phyloP scores from a whole-genome alignment of 2,329 filamentous ascomycete species.

The Sporothrix pallida region DNA sequence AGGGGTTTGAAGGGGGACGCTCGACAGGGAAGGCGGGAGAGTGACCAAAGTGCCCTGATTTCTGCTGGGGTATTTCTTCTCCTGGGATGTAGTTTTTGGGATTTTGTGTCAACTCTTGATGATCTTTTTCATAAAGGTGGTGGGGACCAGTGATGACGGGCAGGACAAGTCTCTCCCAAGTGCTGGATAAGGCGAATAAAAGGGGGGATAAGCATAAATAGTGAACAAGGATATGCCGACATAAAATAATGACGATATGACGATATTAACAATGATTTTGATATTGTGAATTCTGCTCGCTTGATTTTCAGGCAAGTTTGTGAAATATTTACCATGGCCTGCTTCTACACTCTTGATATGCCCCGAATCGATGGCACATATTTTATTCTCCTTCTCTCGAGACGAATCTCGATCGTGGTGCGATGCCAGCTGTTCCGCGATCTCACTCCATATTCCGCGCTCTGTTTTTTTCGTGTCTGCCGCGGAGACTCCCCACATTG shows the following conservation, averaged over 20 bases:
- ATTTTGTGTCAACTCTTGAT: too few species aligned
- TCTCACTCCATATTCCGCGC: background rate
- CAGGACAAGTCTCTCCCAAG: background rate
- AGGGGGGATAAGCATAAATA: constrained; percentile 1
- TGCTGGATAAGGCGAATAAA: background rate
- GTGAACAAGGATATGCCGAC: constrained; percentile 9
- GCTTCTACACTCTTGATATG: background rate
- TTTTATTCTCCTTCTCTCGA: background rate
- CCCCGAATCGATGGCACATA: background rate
- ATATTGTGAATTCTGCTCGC: background rate
- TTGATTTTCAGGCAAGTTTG: too few species aligned
- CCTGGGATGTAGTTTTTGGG: background rate
- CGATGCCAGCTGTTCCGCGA: background rate
- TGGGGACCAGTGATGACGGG: background rate
- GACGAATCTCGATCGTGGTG: background rate
- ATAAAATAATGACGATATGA: background rate
- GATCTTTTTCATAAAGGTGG: background rate
- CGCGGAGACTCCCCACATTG: constrained; percentile 2
- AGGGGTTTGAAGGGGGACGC: too few species aligned
- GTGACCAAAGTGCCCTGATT: background rate
- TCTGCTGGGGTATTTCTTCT: background rate
- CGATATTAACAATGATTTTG: background rate
- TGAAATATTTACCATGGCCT: too few species aligned
- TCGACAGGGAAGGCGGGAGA: constrained; percentile 19
- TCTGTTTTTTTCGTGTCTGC: background rate